Evolutionary conservation across 2,329 filamentous ascomycete species (phyloP).

Genomic region (Ascomycota sp.): DNA sequence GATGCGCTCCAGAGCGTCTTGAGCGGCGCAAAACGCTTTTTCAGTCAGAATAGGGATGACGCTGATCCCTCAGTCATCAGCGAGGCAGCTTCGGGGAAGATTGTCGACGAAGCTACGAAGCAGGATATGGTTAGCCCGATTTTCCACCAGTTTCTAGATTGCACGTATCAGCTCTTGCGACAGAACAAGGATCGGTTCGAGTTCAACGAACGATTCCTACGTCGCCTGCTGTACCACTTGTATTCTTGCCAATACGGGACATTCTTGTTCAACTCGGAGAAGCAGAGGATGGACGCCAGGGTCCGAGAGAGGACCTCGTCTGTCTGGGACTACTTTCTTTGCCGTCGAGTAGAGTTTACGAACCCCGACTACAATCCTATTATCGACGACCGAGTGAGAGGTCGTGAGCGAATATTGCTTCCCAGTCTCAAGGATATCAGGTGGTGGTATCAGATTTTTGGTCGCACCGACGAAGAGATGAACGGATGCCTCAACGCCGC

Average conservation of each 20-base stretch:
- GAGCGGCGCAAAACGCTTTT: conserved; percentile 79
- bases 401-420: conserved; percentile 67
- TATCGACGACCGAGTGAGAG: conserved; percentile 60
- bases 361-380: conserved; percentile 60
- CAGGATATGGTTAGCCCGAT: conserved; percentile 88
- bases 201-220: conserved; percentile 85
- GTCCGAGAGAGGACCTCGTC: conserved; percentile 57
- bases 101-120: conserved; percentile 46
- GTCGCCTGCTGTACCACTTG: conserved; percentile 75
- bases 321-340: conserved; percentile 91
- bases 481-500: conserved; percentile 45
- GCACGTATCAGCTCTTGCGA: conserved; percentile 71
- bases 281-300: conserved; percentile 53
- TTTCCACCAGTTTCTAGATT: conserved; percentile 94
- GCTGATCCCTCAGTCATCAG: conserved; percentile 36
- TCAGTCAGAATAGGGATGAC: conserved; percentile 43
- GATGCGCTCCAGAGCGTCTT: conserved; percentile 76
- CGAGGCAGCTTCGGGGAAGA: conserved; percentile 17
- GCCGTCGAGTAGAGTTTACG: conserved; percentile 57
- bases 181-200: conserved; percentile 83
- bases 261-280: conserved; percentile 89
- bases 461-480: conserved; percentile 79
- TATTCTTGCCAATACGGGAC: conserved; percentile 95
- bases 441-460: conserved; percentile 87
- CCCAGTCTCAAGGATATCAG: conserved; percentile 58